A percentile compares a stretch with the other conserved stretches of the same genome.
These are phyloP conservation scores for Wickerhamiella hasegawae DNA, from an alignment of 805 yeast species.

Conservation along the genomic window DNA sequence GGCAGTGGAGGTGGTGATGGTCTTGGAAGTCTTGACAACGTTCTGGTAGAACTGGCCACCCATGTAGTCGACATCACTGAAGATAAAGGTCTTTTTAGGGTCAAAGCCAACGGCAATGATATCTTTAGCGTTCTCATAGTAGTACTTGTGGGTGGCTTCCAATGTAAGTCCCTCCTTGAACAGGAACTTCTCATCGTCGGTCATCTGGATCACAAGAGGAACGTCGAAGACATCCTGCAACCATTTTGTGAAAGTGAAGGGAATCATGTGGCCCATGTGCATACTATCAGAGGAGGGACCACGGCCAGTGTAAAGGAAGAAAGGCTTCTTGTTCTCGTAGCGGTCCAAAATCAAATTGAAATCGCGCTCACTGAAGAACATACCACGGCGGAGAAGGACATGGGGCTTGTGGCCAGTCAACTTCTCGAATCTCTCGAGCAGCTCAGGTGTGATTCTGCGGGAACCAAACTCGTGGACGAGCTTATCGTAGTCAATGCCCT, in stretches of 20 bases:
- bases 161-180: slow-evolving; percentile 84
- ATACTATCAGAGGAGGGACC: slow-evolving; percentile 91
- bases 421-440: slow-evolving; percentile 54
- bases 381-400: slow-evolving; percentile 74
- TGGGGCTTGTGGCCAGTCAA: slow-evolving; percentile 90
- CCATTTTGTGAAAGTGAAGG: slow-evolving; percentile 94
- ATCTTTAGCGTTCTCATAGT: slow-evolving; percentile 77
- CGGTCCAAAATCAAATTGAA: slow-evolving; percentile 54
- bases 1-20: slow-evolving; percentile 93
- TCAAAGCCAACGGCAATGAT: slow-evolving; percentile 89
- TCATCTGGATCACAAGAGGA: slow-evolving; percentile 81
- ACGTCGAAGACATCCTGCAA: slow-evolving; percentile 94
- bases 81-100: slow-evolving; percentile 86
- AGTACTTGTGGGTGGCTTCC: slow-evolving; percentile 69
- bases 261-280: slow-evolving; percentile 96
- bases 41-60: slow-evolving; percentile 88
- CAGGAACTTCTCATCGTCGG: slow-evolving; percentile 93
- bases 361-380: slow-evolving; percentile 76
- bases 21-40: slow-evolving; percentile 82
- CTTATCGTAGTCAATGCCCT: slow-evolving; percentile 83
- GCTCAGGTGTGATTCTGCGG: slow-evolving; percentile 46
- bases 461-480: slow-evolving; percentile 82
- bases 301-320: slow-evolving; percentile 91
- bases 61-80: slow-evolving; percentile 86
- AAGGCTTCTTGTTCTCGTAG: slow-evolving; percentile 89